Conservation (phyloP, 1,284 basidiomycete genomes). For the Apiotrichum veenhuisii region DNA sequence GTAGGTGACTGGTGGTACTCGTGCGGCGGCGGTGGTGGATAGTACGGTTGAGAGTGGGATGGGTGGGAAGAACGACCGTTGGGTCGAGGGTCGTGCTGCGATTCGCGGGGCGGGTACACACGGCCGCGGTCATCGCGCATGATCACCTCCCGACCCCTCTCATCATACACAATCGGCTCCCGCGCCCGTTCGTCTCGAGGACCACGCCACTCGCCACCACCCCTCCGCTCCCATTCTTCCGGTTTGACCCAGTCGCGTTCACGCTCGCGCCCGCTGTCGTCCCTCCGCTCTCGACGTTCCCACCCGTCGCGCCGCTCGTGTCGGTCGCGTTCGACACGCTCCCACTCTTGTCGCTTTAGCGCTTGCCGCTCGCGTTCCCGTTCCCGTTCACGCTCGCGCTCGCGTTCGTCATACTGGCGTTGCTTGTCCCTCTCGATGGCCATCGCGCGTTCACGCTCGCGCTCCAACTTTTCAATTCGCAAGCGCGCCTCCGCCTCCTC, state of each 20-base stretch:
- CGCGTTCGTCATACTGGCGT: too few species aligned
- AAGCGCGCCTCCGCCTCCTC: background rate
- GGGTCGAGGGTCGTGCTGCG: background rate
- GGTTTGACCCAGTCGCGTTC: background rate
- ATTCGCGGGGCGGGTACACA: background rate
- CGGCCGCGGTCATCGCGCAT: background rate
- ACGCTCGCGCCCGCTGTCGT: background rate
- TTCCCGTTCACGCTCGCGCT: background rate
- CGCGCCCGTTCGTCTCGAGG: background rate
- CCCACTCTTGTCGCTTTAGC: background rate
- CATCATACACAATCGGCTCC: background rate
- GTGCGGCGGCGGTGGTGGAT: background rate
- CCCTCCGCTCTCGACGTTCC: conserved; percentile 1
- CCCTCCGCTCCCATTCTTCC: background rate
- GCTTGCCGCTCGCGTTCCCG: conserved; percentile 1
- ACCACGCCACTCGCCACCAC: background rate
- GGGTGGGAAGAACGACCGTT: background rate
- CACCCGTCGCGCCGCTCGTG: background rate
- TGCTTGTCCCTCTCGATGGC: background rate
- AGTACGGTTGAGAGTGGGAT: background rate
- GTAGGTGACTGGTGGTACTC: background rate
- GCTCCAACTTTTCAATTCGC: background rate
- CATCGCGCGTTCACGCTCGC: background rate
- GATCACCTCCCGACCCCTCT: background rate
- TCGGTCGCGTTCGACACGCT: background rate